A percentile compares a stretch with the other conserved stretches of the same genome.
These are phyloP conservation scores for Brassica nigra DNA, from an alignment of 345 rosid species.

Conservation along the genomic window DNA sequence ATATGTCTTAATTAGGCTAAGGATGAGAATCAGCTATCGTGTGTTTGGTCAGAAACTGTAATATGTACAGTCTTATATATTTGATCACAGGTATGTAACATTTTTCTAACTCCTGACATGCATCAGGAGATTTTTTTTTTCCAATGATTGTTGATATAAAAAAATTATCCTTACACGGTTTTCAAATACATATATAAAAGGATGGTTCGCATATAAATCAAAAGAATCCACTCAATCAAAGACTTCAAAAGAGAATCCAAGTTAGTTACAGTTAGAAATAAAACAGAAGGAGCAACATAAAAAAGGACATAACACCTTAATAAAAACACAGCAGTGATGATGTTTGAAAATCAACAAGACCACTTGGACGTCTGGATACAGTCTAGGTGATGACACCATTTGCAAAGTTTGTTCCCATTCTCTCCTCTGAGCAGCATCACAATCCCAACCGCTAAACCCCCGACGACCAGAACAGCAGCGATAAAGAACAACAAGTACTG, in stretches of 20 bases:
- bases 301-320: background rate
- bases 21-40: constrained; percentile 15
- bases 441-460: constrained; percentile 59
- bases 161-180: background rate
- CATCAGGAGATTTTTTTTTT: constrained; percentile 24
- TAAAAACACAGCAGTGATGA: background rate
- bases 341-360: constrained; percentile 50
- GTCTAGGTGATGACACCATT: constrained; percentile 90
- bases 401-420: constrained; percentile 77
- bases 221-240: constrained; percentile 3
- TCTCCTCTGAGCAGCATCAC: constrained; percentile 81
- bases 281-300: background rate
- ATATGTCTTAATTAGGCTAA: constrained; percentile 26
- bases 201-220: background rate
- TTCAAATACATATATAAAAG: background rate
- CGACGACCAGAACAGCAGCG: constrained; percentile 50
- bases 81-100: constrained; percentile 23
- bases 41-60: constrained; percentile 28
- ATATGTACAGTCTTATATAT: constrained; percentile 26
- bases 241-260: background rate
- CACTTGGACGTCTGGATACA: constrained; percentile 80
- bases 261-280: background rate
- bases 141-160: background rate
- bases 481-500: constrained; percentile 58
- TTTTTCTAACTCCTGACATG: constrained; percentile 13